Evolutionary conservation across 306 rosid species (phyloP).

Genomic region (Boehmeria nivea): DNA sequence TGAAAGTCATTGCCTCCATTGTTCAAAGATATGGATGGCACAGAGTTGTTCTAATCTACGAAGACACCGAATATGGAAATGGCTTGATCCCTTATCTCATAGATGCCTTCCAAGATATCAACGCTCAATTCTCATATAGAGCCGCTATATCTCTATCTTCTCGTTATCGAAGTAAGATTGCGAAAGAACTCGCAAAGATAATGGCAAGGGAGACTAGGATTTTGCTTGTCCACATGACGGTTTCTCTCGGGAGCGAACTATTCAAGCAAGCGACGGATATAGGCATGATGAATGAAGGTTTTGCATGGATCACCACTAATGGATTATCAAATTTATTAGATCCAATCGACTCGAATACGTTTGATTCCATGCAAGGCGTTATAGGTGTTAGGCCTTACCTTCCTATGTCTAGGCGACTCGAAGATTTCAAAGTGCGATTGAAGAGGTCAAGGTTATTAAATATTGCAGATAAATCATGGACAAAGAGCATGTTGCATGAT

Average conservation of each 20-base stretch:
- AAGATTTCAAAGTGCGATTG: slow-evolving; percentile 36
- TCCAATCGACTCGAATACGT: slow-evolving; percentile 10
- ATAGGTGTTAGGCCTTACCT: slow-evolving; percentile 42
- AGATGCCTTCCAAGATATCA: slow-evolving; percentile 29
- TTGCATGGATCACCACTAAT: slow-evolving; percentile 50
- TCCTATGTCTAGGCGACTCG: slow-evolving; percentile 23
- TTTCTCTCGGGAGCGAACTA: slow-evolving; percentile 24
- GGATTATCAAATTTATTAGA: slow-evolving; percentile 20
- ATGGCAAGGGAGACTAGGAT: slow-evolving; percentile 44
- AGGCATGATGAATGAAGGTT: slow-evolving; percentile 51
- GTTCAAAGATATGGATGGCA: slow-evolving; percentile 44
- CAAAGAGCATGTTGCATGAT: too few relatives aligned
- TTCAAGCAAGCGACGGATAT: slow-evolving; percentile 33
- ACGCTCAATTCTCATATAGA: slow-evolving; percentile 29
- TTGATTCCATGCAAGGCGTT: slow-evolving; percentile 49
- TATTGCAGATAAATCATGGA: too few relatives aligned
- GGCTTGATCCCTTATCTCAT: slow-evolving; percentile 39
- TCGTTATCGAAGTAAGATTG: slow-evolving; percentile 24
- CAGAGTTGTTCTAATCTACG: slow-evolving; percentile 39
- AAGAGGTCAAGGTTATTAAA: slow-evolving; percentile 14
- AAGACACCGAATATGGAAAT: slow-evolving; percentile 37
- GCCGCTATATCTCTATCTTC: slow-evolving; percentile 30
- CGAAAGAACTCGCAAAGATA: slow-evolving; percentile 34
- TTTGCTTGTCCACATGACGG: slow-evolving; percentile 49
- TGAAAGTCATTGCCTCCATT: slow-evolving; percentile 30